These are phyloP conservation scores for Abrus pulchellus DNA, from an alignment of 306 rosid species.

Conservation along the genomic window DNA sequence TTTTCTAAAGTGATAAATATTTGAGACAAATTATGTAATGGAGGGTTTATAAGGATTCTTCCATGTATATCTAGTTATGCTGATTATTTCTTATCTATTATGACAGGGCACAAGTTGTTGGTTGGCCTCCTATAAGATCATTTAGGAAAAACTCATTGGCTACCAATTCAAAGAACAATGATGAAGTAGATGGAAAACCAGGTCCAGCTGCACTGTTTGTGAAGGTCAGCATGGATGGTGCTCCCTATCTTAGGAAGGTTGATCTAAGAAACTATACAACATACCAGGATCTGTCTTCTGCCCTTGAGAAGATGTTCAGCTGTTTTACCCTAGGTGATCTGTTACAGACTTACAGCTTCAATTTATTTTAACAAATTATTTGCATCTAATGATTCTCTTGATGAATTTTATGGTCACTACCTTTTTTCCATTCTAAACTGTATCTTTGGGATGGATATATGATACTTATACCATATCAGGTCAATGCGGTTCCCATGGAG, in stretches of 20 bases:
- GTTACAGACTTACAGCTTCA: conserved; percentile 14
- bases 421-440: conserved; percentile 7
- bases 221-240: conserved; percentile 97
- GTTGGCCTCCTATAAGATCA: conserved; percentile 93
- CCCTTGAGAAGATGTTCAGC: conserved; percentile 95
- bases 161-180: conserved; percentile 75
- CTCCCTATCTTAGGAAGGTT: conserved; percentile 92
- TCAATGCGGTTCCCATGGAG: conserved; percentile 60
- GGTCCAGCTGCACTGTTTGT: conserved; percentile 78
- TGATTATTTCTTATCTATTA: conserved; percentile 29
- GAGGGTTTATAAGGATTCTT: background rate
- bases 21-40: too few relatives aligned
- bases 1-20: too few relatives aligned
- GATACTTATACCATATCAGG: conserved; percentile 39
- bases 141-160: conserved; percentile 83
- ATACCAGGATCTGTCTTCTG: conserved; percentile 83
- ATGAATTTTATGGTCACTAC: background rate
- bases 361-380: conserved; percentile 18
- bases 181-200: conserved; percentile 84
- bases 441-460: conserved; percentile 42
- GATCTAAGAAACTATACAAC: conserved; percentile 77
- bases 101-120: conserved; percentile 91
- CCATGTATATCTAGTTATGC: background rate
- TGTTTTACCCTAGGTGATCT: conserved; percentile 83
- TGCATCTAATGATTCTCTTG: background rate